phyloP scores from a whole-genome alignment of 768 basidiomycete species.

The Panaeolus papilionaceus region DNA sequence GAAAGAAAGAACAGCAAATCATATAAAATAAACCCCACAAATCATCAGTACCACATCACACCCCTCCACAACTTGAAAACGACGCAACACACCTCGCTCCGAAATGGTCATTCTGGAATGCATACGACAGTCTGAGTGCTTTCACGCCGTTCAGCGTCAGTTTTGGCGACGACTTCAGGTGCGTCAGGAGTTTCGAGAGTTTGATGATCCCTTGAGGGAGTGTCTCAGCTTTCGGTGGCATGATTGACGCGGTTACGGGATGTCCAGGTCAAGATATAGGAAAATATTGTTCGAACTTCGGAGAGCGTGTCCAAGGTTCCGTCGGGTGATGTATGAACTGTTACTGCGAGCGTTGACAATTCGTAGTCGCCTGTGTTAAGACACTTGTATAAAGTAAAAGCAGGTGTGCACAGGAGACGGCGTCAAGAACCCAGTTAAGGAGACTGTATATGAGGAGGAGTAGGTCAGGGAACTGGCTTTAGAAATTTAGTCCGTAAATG shows the following conservation, averaged over 20 bases:
- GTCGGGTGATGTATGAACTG: no score
- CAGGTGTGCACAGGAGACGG: no score
- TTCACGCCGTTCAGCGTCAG: constrained; percentile 56
- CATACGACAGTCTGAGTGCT: constrained; percentile 60
- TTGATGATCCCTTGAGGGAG: constrained; percentile 28
- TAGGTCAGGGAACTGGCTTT: no score
- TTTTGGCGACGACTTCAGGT: constrained; percentile 57
- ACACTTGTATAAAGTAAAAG: no score
- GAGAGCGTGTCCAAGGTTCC: background rate
- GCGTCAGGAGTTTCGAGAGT: constrained; percentile 58
- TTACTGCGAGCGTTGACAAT: no score
- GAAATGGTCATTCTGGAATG: constrained; percentile 72
- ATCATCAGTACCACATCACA: background rate
- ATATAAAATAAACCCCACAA: background rate
- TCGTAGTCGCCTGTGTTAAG: no score
- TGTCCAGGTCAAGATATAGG: background rate
- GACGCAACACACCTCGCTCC: constrained; percentile 65
- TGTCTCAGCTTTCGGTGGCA: constrained; percentile 28
- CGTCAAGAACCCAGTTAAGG: no score
- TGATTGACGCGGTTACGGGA: constrained; percentile 13
- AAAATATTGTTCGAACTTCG: background rate
- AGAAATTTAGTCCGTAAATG: background rate
- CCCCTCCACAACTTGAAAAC: background rate
- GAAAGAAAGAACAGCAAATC: background rate
- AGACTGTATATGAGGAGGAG: no score